These are phyloP conservation scores for Colletotrichum tofieldiae DNA, from an alignment of 2,329 filamentous ascomycete species.

Conservation along the genomic window DNA sequence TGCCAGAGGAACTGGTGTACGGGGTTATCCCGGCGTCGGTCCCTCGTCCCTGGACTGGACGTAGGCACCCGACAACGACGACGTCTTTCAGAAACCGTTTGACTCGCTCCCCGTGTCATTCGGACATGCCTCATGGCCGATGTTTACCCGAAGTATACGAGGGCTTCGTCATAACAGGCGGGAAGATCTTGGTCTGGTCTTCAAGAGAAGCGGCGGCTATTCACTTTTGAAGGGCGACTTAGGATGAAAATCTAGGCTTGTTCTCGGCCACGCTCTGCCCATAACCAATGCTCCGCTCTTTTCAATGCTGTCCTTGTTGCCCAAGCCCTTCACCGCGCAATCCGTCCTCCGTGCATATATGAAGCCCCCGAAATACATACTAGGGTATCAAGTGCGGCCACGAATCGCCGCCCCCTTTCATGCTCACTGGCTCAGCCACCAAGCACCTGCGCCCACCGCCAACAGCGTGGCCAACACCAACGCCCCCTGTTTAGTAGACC, in stretches of 20 bases:
- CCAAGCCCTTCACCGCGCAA: neutral
- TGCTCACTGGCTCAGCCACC: slow-evolving; percentile 56
- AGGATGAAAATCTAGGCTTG: neutral
- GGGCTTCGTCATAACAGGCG: neutral
- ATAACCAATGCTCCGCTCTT: slow-evolving; percentile 25
- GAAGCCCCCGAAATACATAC: neutral
- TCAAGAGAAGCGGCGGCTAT: neutral
- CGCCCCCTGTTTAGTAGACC: slow-evolving; percentile 68
- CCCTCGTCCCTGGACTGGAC: too few relatives aligned
- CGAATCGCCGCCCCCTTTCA: neutral
- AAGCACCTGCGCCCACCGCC: slow-evolving; percentile 59
- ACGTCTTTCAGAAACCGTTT: slow-evolving; percentile 12
- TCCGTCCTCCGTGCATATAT: neutral
- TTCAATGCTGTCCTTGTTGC: neutral
- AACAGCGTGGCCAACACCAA: slow-evolving; percentile 61
- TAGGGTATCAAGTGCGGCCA: slow-evolving; percentile 4
- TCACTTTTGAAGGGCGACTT: neutral
- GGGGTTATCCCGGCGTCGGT: neutral
- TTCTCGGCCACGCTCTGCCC: slow-evolving; percentile 1
- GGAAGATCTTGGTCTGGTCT: neutral
- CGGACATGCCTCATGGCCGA: slow-evolving; percentile 13
- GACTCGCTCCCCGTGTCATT: slow-evolving; percentile 29
- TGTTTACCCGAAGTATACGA: neutral
- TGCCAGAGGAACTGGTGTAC: neutral
- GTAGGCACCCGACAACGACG: neutral